Evolutionary conservation across 2,329 filamentous ascomycete genomes (phyloP).

Genomic region (Emmonsia crescens): DNA sequence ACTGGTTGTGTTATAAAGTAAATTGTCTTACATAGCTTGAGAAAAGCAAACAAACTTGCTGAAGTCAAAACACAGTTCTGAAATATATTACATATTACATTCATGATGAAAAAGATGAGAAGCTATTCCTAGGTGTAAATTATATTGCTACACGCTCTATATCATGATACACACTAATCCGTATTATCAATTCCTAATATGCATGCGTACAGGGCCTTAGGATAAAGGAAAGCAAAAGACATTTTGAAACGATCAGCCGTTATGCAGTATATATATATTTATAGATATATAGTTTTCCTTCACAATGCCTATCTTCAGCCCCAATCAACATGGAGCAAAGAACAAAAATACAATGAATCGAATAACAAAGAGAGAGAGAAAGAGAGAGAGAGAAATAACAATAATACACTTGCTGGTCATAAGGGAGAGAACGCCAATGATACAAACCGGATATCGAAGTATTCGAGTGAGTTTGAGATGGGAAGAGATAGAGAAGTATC

Average conservation of each 20-base stretch:
- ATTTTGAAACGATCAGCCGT: not conserved
- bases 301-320: too few relatives aligned
- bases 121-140: too few relatives aligned
- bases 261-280: not conserved
- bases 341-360: not conserved
- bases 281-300: not conserved
- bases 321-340: not conserved
- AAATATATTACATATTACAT: not conserved
- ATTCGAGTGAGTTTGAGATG: not conserved
- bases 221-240: not conserved
- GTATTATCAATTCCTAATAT: not conserved
- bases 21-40: not conserved
- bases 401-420: not conserved
- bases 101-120: not conserved
- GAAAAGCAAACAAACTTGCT: not conserved
- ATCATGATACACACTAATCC: too few relatives aligned
- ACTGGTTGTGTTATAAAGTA: not conserved
- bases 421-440: not conserved
- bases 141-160: too few relatives aligned
- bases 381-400: not conserved
- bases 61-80: not conserved
- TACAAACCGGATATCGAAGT: not conserved
- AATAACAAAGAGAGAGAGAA: not conserved
- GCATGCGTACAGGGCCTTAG: not conserved
- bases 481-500: not conserved